Evolutionary conservation across 2,329 filamentous ascomycete species (phyloP), one percentile per base, ranked within the genome.

Genomic region (Biscogniauxia marginata): DNA sequence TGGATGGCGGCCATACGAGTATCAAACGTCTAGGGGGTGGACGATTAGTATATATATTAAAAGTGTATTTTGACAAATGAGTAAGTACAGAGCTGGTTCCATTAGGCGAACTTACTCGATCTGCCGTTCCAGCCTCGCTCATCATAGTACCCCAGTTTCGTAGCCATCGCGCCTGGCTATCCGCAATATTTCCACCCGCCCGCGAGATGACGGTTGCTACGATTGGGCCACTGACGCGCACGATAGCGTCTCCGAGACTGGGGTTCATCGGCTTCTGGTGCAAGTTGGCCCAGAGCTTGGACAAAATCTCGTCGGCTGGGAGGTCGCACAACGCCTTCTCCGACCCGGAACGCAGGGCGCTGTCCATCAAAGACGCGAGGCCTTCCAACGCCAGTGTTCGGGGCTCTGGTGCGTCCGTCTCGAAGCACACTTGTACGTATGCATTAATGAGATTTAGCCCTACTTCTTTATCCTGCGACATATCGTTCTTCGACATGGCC

Each of bases 1-100:
- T 74, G 71, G 1, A 79, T 77, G 1, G 84, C 85, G 0, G 87
- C 83, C 64, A 84, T 77, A 50, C 88, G 84, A 0, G 80, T 84
- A 66, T 89, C 84, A 57, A 88, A 89, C 18, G 83, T 81, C 83
- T 87, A 59, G 7, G 52, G 52, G 39, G 56, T 50, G 7, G 22
- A 39, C 60, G 59, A 22, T 50, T 55, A 50, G 30, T 50, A 39
- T 30, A 7, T 52, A 62, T 46, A 18, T 16, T 7, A 3, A 8
- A 25, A 7, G 52, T 46, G n/a, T n/a, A n/a, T n/a, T n/a, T n/a
- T n/a, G n/a, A 50, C 30, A 53, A 34, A 48, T 3, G 13, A 11
- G 25, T 30, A 21, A 7, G 19, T 16, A 25, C 25, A n/a, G 19
- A 16, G 22, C n/a, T 39, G 22, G 19, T n/a, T 13, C 13, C 23